These are phyloP conservation scores for Fusarium nodosum DNA, from an alignment of 2,329 filamentous ascomycete species.

Conservation along the genomic window DNA sequence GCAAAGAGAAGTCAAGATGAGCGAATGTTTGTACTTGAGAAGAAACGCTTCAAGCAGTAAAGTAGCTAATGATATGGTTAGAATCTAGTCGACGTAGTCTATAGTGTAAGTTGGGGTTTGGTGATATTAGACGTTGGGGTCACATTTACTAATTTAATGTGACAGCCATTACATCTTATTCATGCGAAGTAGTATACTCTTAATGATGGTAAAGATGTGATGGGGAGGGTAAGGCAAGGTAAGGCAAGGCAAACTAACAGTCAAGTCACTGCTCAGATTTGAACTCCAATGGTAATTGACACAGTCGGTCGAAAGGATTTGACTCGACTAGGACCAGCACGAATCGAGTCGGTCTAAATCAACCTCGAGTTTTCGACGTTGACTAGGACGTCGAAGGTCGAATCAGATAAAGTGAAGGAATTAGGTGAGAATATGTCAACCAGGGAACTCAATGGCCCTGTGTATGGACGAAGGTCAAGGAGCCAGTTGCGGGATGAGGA, in stretches of 20 bases:
- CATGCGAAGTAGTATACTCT: conserved; percentile 1
- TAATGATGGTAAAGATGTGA: background rate
- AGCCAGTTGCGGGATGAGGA: conserved; percentile 15
- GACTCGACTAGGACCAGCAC: conserved; percentile 17
- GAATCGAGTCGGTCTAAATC: conserved; percentile 14
- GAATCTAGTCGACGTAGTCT: conserved; percentile 6
- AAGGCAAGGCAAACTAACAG: conserved; percentile 37
- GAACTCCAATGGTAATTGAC: conserved; percentile 4
- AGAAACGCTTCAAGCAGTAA: conserved; percentile 5
- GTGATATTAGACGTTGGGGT: conserved; percentile 4
- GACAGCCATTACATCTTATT: conserved; percentile 9
- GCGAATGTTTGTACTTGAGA: conserved; percentile 17
- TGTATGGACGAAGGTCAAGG: conserved; percentile 37
- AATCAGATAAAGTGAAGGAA: conserved; percentile 6
- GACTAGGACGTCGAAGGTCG: conserved; percentile 17
- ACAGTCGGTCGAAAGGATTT: conserved; percentile 12
- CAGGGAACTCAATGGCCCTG: conserved; percentile 48
- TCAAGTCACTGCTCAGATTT: conserved; percentile 26
- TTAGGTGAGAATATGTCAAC: conserved; percentile 36
- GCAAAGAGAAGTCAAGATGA: conserved; percentile 18
- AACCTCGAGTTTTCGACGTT: conserved; percentile 21
- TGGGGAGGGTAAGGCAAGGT: background rate
- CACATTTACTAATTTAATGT: background rate
- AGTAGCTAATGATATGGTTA: conserved; percentile 23
- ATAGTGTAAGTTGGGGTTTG: background rate